Evolutionary conservation across 768 basidiomycete species (phyloP), one percentile per base, ranked within the genome.

Genomic region (Rhizopogon salebrosus): DNA sequence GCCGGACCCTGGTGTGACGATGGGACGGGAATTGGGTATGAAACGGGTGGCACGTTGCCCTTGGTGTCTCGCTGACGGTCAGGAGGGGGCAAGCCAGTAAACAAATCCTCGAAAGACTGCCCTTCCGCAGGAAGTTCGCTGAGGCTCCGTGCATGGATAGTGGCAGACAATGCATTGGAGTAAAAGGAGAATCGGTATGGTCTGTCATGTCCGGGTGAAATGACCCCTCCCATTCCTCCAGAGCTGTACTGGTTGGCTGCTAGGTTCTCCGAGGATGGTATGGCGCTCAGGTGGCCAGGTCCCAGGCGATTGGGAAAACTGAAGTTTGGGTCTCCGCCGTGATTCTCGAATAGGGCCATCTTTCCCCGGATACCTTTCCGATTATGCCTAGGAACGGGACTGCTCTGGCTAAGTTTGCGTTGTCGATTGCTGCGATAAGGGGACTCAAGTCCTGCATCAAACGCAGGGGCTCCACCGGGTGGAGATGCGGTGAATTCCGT

Each of bases 141-240:
- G 14, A 99, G 72, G 56, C 88, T 94, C 16, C 94, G 81, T 0
- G 97, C 91, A 72, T 98, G 95, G 43, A 99, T 98, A 1, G 97
- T 98, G 0, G 93, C 88, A 3, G 87, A 84, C 45, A 97, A 74
- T 4, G 87, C 80, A 62, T 97, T 98, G 16, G 92, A 98, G 71
- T 98, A 99, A 73, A 98, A 99, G 0, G 97, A 98, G 72, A 98
- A 99, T 41, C 97, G 82, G 64, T 98, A 98, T 8, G 95, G 95
- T 62, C 93, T 77, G 62, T 94, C 92, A 57, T 93, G 87, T 0
- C 79, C 83, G 3, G 76, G 74, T 48, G 75, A 71, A 22, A 77
- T 68, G 46, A 78, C 73, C 6, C 72, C 73, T 10, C 55, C 54
- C 23, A 63, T 34, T 10, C 48, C 54, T 1, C 54, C 14, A 7